Evolutionary conservation across 139 green algal species (phyloP), one percentile per base, ranked within the genome.

Genomic region (Eudorina sp.): DNA sequence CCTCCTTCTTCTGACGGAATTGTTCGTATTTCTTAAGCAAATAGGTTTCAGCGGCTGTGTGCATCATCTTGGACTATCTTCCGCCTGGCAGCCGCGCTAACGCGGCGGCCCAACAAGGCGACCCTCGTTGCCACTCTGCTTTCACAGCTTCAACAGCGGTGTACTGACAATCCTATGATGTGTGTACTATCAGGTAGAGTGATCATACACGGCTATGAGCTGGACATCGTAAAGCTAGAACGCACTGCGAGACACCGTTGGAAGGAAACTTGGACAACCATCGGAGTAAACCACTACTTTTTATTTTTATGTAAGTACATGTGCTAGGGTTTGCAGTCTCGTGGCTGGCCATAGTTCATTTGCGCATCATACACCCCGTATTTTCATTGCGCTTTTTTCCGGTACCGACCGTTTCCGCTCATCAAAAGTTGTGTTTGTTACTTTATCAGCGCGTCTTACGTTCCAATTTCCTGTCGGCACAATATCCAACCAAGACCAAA

Each of bases 1-100:
- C 77, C 77, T 84, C 77, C 41, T 84, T 84, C 19, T 53, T 53
- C 77, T 72, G 36, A 1, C 77, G 77, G 36, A 84, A 72, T 0
- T 53, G 16, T 23, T 84, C 53, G 53, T 73, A 84, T 34, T 72
- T 84, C 53, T 53, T 43, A 11, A 84, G 38, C 36, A 84, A 29
- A 23, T 53, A 40, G 4, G 34, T 41, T 53, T 84, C 77, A 31
- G 77, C 53, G 38, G 53, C 77, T 38, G 77, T 84, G 19, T 84
- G 77, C 53, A 84, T 84, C 77, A 73, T 84, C 4, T 53, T 79
- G n/a, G 14, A 27, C 62, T 16, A 34, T 53, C 38, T 40, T 79
- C 70, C 70, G 70, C 70, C 70, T 25, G 25, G 38, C 70, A 79
- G 70, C 70, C 70, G 70, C 70, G 70, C 21, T 38, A 82, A 82